Conservation (phyloP, 306 rosid genomes). For the Echinosophora koreensis region DNA sequence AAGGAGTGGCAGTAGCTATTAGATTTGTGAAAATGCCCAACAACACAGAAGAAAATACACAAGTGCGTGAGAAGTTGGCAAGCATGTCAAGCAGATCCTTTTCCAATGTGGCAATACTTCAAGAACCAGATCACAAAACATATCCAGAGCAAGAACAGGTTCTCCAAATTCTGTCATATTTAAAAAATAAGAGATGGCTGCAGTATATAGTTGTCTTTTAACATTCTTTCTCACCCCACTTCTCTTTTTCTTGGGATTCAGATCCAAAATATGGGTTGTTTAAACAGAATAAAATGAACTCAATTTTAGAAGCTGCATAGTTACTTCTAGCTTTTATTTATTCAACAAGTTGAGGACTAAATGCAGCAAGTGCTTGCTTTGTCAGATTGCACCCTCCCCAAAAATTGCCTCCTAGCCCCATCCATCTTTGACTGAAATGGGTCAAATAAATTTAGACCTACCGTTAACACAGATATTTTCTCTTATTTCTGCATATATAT, state of each 20-base stretch:
- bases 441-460: constrained; percentile 6
- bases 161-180: constrained; percentile 40
- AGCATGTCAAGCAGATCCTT: too few relatives aligned
- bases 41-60: too few relatives aligned
- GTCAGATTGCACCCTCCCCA: background rate
- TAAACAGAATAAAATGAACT: background rate
- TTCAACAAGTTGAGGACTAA: constrained; percentile 26
- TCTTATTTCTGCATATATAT: background rate
- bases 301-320: background rate
- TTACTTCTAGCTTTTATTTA: constrained; percentile 10
- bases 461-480: constrained; percentile 16
- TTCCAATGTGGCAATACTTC: too few relatives aligned
- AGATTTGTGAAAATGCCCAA: constrained; percentile 23
- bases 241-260: constrained; percentile 24
- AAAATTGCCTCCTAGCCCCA: too few relatives aligned
- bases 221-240: constrained; percentile 9
- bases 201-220: background rate
- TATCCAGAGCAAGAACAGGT: constrained; percentile 35
- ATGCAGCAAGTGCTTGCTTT: constrained; percentile 39
- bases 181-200: constrained; percentile 8
- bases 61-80: too few relatives aligned
- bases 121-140: background rate
- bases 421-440: background rate
- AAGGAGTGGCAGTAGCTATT: background rate
- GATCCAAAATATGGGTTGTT: background rate